phyloP scores from a whole-genome alignment of 1,139 yeast genomes.

The Nakaseomyces uthaithaninus region DNA sequence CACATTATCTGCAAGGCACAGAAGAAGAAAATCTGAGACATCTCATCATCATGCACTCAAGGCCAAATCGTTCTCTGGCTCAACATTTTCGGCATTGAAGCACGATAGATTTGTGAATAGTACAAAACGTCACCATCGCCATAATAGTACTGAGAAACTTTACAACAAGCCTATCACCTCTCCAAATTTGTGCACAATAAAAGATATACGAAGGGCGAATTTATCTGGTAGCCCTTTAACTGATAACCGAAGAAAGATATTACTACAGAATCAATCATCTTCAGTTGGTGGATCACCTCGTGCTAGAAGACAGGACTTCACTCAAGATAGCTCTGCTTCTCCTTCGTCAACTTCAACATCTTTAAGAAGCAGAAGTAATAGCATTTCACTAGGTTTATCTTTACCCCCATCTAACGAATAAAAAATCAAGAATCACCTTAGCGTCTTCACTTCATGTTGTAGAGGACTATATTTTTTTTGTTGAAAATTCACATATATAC shows the following conservation, averaged over 20 bases:
- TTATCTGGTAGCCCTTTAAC: not conserved
- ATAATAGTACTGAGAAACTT: conserved; percentile 1
- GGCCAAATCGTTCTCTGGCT: conserved; percentile 1
- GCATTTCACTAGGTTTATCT: conserved; percentile 3
- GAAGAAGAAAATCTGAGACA: conserved; percentile 3
- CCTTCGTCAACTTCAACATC: not conserved
- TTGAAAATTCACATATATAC: no score
- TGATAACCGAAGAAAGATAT: conserved; percentile 8
- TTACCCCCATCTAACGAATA: not conserved
- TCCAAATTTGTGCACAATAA: not conserved
- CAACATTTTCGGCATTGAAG: not conserved
- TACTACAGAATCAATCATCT: conserved; percentile 5
- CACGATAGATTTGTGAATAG: not conserved
- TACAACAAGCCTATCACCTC: not conserved
- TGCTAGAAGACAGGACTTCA: not conserved
- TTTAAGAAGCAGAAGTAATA: conserved; percentile 5
- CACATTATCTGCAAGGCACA: conserved; percentile 1
- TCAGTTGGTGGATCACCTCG: conserved; percentile 5
- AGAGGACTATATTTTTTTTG: no score
- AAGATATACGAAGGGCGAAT: not conserved
- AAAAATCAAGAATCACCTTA: no score
- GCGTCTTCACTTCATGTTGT: no score
- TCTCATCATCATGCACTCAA: not conserved
- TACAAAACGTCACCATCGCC: not conserved
- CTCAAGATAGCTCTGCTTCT: not conserved